Evolutionary conservation across 371 early-diverging fungal genomes (phyloP).

Genomic region (Dentiscutata heterogama): DNA sequence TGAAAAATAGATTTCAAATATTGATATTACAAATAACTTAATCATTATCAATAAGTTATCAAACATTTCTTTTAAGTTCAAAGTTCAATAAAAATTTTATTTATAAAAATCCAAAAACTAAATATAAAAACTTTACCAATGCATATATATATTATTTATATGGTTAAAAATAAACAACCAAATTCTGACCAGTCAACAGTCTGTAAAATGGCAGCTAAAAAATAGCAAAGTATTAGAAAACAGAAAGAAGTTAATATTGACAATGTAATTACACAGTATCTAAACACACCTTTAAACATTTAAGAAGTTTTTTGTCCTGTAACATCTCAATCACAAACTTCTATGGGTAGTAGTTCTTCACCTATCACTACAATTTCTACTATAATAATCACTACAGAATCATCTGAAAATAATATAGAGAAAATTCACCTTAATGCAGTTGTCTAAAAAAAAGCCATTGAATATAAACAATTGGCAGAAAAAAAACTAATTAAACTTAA

Average conservation of each 20-base stretch:
- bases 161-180: not conserved
- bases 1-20: no score
- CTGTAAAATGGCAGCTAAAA: not conserved
- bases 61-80: not conserved
- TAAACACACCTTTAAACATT: not conserved
- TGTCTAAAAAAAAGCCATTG: not conserved
- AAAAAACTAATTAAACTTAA: not conserved
- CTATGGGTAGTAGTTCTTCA: no score
- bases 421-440: not conserved
- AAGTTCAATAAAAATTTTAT: not conserved
- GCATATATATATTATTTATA: not conserved
- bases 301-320: not conserved
- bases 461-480: not conserved
- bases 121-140: not conserved
- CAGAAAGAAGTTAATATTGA: not conserved
- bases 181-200: not conserved
- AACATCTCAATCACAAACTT: not conserved
- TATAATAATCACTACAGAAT: not conserved
- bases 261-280: not conserved
- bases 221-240: not conserved
- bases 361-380: not conserved
- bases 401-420: not conserved
- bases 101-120: not conserved
- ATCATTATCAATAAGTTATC: no score
- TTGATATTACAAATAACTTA: no score